Evolutionary conservation across 202 grass and related monocot species (phyloP).

Genomic region (Musa balbisiana): DNA sequence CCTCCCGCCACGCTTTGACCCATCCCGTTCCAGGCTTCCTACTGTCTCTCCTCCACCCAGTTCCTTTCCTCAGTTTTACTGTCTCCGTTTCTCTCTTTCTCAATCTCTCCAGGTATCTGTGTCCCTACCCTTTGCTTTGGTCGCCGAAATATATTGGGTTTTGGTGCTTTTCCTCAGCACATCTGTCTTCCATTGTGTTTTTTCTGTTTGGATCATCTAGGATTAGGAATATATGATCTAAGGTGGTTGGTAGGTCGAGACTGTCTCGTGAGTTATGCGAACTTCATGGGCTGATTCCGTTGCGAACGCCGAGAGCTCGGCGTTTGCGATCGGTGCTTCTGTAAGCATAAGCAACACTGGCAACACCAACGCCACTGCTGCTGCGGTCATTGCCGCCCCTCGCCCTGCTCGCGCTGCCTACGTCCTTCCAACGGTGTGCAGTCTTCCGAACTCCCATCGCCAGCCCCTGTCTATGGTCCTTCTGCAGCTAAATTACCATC

Average conservation of each 20-base stretch:
- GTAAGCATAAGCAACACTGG: background rate
- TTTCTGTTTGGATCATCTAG: background rate
- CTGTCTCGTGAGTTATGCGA: constrained; percentile 65
- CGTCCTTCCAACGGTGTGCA: constrained; percentile 8
- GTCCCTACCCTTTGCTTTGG: background rate
- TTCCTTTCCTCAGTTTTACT: too few species aligned
- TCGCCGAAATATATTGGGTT: background rate
- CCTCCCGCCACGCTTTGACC: background rate
- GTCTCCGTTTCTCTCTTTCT: background rate
- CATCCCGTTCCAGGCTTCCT: background rate
- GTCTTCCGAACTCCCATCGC: background rate
- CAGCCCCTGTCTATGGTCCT: constrained; percentile 9
- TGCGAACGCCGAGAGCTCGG: constrained; percentile 96
- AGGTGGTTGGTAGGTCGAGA: background rate
- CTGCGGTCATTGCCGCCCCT: background rate
- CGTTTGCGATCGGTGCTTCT: constrained; percentile 52
- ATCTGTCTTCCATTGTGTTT: background rate
- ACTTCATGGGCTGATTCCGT: constrained; percentile 99
- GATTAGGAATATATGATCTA: background rate
- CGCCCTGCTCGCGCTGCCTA: constrained; percentile 1
- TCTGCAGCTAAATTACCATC: background rate
- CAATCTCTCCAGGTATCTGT: background rate
- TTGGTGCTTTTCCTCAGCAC: background rate
- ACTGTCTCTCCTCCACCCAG: background rate
- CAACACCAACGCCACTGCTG: constrained; percentile 1